A percentile compares a stretch with the other conserved stretches of the same genome.
These are phyloP conservation scores for Chondrus crispus DNA, from an alignment of 23 red algal genomes.

Conservation along the genomic window DNA sequence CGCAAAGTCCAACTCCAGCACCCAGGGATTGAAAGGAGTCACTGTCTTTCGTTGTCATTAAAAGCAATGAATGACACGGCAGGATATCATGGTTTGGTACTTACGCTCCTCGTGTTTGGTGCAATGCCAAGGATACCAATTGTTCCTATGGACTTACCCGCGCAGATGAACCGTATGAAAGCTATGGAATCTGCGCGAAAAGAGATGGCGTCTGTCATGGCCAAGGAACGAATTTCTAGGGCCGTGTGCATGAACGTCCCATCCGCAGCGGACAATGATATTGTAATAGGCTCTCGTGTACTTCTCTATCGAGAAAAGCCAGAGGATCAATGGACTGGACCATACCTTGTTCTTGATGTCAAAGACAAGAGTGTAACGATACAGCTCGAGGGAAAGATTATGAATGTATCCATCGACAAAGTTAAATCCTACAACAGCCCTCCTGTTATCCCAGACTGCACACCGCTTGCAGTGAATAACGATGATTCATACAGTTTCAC, in stretches of 20 bases:
- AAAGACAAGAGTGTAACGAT: not conserved
- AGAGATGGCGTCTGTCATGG: not conserved
- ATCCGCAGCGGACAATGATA: too few relatives aligned
- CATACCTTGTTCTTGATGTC: not conserved
- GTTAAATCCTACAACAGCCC: not conserved
- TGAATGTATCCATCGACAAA: not conserved
- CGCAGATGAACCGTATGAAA: not conserved
- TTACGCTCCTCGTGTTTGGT: not conserved
- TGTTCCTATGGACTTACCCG: not conserved
- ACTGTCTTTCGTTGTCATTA: too few relatives aligned
- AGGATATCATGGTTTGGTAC: not conserved
- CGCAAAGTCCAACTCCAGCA: not conserved
- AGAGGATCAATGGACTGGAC: not conserved
- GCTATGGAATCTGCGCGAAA: conserved; percentile 5
- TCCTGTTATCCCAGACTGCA: not conserved
- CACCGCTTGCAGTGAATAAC: not conserved
- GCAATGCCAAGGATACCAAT: not conserved
- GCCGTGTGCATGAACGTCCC: too few relatives aligned
- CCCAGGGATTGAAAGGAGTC: not conserved
- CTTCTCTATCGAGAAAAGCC: not conserved
- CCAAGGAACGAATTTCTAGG: too few relatives aligned
- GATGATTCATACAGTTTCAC: not conserved
- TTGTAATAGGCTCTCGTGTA: too few relatives aligned
- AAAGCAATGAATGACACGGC: conserved; percentile 7
- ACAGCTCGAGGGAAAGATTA: not conserved